A percentile compares a stretch with the other conserved stretches of the same genome.
phyloP scores from a whole-genome alignment of 2,329 filamentous ascomycete genomes.

The Penicillium janthinellum region DNA sequence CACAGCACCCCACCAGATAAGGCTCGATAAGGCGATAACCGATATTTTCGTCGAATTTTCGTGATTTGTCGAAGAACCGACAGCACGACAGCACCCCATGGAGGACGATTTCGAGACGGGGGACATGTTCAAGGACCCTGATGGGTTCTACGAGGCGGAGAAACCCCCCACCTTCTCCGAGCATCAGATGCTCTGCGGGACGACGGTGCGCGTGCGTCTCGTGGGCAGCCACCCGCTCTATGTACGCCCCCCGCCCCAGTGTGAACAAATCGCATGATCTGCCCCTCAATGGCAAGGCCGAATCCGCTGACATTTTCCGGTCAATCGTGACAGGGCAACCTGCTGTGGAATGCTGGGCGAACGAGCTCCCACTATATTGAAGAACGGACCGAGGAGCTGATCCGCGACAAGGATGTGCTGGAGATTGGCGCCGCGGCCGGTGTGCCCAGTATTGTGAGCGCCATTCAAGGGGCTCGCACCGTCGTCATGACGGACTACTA shows the following conservation, averaged over 20 bases:
- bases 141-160: slow-evolving; percentile 76
- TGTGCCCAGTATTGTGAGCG: slow-evolving; percentile 76
- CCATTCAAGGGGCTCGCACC: slow-evolving; percentile 67
- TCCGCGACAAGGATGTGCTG: slow-evolving; percentile 71
- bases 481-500: slow-evolving; percentile 86
- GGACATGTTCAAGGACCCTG: slow-evolving; percentile 76
- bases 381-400: slow-evolving; percentile 59
- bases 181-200: slow-evolving; percentile 69
- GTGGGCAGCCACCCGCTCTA: slow-evolving; percentile 88
- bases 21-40: slow-evolving; percentile 9
- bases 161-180: slow-evolving; percentile 72
- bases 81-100: slow-evolving; percentile 22
- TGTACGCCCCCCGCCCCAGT: slow-evolving; percentile 49
- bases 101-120: slow-evolving; percentile 41
- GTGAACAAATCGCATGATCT: not conserved
- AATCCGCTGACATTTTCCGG: not conserved
- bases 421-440: slow-evolving; percentile 90
- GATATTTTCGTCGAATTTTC: slow-evolving; percentile 1
- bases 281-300: slow-evolving; percentile 10
- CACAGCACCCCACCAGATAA: slow-evolving; percentile 14
- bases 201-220: slow-evolving; percentile 69
- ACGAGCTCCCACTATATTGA: slow-evolving; percentile 79
- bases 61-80: slow-evolving; percentile 2
- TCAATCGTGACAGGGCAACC: slow-evolving; percentile 63
- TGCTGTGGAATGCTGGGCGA: slow-evolving; percentile 87